phyloP scores from a whole-genome alignment of 768 basidiomycete genomes.

The Sistotremastrum suecicum region DNA sequence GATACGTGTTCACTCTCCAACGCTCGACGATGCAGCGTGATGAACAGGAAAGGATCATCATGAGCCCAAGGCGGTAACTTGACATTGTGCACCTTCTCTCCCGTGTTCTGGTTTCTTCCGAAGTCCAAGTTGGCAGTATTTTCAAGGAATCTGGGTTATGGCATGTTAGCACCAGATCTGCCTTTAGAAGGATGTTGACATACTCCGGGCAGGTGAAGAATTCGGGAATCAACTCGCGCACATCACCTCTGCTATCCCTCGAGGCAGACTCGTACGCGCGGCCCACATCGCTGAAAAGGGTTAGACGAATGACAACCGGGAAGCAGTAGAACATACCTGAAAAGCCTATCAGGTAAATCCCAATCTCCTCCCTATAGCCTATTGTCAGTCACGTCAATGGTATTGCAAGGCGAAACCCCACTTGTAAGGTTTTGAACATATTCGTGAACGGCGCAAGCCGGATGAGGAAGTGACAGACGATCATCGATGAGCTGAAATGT shows the following conservation, averaged over 20 bases:
- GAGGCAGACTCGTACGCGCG: conserved; percentile 78
- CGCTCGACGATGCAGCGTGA: conserved; percentile 63
- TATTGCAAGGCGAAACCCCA: conserved; percentile 11
- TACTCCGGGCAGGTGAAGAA: conserved; percentile 78
- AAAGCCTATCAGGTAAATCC: conserved; percentile 83
- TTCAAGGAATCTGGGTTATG: conserved; percentile 51
- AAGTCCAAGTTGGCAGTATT: conserved; percentile 73
- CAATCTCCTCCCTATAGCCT: conserved; percentile 74
- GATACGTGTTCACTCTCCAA: conserved; percentile 82
- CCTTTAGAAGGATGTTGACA: conserved; percentile 9
- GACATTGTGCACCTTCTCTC: conserved; percentile 76
- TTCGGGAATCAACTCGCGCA: conserved; percentile 85
- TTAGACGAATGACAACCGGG: too few relatives aligned
- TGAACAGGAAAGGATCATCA: conserved; percentile 70
- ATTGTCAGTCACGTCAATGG: not conserved
- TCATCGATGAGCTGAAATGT: conserved; percentile 95
- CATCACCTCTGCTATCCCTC: conserved; percentile 77
- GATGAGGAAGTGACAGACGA: conserved; percentile 88
- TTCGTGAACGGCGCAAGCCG: conserved; percentile 81
- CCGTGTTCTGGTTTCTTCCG: conserved; percentile 54
- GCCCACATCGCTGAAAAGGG: conserved; percentile 44
- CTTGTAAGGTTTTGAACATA: conserved; percentile 86
- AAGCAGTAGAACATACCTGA: conserved; percentile 32
- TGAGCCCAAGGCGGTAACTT: conserved; percentile 86
- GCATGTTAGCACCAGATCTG: not conserved